A percentile compares a stretch with the other conserved stretches of the same genome.
Conservation (phyloP, 2,329 filamentous ascomycete species). For the Alternaria postmessia region DNA sequence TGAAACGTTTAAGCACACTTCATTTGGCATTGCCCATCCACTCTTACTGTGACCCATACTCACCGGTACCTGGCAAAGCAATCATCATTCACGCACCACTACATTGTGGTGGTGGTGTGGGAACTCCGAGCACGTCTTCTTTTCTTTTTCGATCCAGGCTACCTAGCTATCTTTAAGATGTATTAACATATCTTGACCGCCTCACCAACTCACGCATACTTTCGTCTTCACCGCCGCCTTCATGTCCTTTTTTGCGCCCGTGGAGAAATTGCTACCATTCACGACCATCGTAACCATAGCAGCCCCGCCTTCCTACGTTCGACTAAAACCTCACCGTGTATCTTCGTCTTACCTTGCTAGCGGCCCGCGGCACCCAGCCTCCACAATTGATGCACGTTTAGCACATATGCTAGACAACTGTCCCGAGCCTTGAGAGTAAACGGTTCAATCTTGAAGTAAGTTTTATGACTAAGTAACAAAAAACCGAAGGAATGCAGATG, state of each 20-base stretch:
- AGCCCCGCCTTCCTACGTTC: slow-evolving; percentile 3
- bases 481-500: neutral
- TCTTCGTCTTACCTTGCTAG: neutral
- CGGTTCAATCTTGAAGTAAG: neutral
- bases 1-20: neutral
- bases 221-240: neutral
- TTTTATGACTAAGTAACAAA: slow-evolving; percentile 1
- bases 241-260: neutral
- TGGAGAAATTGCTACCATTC: neutral
- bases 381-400: neutral
- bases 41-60: neutral
- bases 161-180: neutral
- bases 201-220: neutral
- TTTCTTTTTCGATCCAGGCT: neutral
- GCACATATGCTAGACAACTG: neutral
- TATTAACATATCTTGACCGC: slow-evolving; percentile 4
- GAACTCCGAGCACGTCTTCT: neutral
- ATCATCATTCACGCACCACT: neutral
- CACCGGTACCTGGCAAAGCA: neutral
- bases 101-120: slow-evolving; percentile 1
- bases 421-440: neutral
- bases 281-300: neutral
- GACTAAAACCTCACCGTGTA: neutral
- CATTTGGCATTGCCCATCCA: neutral
- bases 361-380: neutral